Percentiles rank a stretch among this genome's conserved stretches.
These are phyloP conservation scores for Thelonectria rubi DNA, from an alignment of 2,329 filamentous ascomycete genomes.

Conservation along the genomic window DNA sequence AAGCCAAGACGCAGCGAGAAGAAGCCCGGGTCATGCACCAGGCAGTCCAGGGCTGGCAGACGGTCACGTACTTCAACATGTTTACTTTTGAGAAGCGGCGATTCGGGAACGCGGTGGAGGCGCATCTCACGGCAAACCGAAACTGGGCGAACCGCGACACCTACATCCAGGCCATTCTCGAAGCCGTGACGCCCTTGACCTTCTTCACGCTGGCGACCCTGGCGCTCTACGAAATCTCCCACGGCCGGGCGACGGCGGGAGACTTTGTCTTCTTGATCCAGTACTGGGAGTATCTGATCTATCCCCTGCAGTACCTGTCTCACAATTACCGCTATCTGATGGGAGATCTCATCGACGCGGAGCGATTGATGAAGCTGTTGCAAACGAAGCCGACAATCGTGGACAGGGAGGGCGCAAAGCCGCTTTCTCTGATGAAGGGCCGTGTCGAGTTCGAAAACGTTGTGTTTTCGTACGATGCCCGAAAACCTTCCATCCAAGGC, in stretches of 20 bases:
- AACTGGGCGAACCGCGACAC: constrained; percentile 37
- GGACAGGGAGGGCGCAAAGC: constrained; percentile 55
- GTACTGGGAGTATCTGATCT: constrained; percentile 66
- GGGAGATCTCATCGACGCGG: constrained; percentile 68
- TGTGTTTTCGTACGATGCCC: constrained; percentile 63
- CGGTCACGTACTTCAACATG: constrained; percentile 58
- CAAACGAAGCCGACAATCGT: constrained; percentile 64
- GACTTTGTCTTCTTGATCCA: constrained; percentile 70
- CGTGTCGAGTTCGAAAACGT: constrained; percentile 64
- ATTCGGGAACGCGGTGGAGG: constrained; percentile 40
- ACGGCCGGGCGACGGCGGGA: constrained; percentile 30
- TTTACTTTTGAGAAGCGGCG: constrained; percentile 43
- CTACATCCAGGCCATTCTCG: constrained; percentile 33
- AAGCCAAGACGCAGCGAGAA: constrained; percentile 53
- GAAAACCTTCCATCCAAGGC: constrained; percentile 59
- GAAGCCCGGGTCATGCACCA: constrained; percentile 65
- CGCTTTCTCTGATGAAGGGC: constrained; percentile 56
- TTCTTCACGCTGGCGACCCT: constrained; percentile 43
- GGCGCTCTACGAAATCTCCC: constrained; percentile 35
- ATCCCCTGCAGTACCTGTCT: constrained; percentile 47
- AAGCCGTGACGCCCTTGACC: constrained; percentile 58
- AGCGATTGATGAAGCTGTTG: constrained; percentile 66
- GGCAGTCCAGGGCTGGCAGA: constrained; percentile 67
- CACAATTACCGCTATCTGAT: constrained; percentile 40
- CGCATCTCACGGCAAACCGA: constrained; percentile 33